Evolutionary conservation across 2,329 filamentous ascomycete species (phyloP), one percentile per base, ranked within the genome.

Genomic region (Monilinia laxa): DNA sequence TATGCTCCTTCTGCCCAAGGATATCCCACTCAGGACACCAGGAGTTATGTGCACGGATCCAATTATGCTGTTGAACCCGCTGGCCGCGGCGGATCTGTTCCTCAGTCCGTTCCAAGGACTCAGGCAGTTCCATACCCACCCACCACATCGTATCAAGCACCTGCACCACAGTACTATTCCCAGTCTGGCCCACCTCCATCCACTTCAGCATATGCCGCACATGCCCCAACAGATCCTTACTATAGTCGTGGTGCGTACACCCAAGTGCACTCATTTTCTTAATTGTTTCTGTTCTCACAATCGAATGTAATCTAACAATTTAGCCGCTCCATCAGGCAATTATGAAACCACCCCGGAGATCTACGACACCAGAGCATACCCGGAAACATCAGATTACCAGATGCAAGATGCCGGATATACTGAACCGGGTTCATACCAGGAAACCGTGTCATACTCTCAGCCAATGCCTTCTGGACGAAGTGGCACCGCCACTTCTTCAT

Each of bases 211-310:
- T 74, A 73, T 71, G 38, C 71, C 7, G 65, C 71, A 31, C 83
- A 83, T 73, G 80, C 83, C 68, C 75, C 55, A 60, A 54, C 79
- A 75, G 84, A 86, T 76, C 79, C 84, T 56, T 82, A 82, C 70
- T 85, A 83, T 72, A 60, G 84, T 79, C 85, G 85, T 81, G 84
- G 85, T 85, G 82, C 82, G 83, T 87, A 84, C 79, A 70, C 68
- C 71, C 66, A 76, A 67, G 68, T 66, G 62, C 70, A 67, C 68
- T 20, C 35, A 49, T 63, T 68, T 69, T 69, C 69, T 60, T 64
- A 62, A 59, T 65, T 65, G 62, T 68, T 47, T 60, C 42, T 55
- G 40, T 52, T 62, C 49, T 68, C 60, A 52, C 35, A 64, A 71
- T 69, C 68, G 69, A 72, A 69, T 70, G 68, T 65, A 72, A 52